Evolutionary conservation across 192 early-diverging fungal species (phyloP), one percentile per base, ranked within the genome.

Genomic region (Coemansia sp.): DNA sequence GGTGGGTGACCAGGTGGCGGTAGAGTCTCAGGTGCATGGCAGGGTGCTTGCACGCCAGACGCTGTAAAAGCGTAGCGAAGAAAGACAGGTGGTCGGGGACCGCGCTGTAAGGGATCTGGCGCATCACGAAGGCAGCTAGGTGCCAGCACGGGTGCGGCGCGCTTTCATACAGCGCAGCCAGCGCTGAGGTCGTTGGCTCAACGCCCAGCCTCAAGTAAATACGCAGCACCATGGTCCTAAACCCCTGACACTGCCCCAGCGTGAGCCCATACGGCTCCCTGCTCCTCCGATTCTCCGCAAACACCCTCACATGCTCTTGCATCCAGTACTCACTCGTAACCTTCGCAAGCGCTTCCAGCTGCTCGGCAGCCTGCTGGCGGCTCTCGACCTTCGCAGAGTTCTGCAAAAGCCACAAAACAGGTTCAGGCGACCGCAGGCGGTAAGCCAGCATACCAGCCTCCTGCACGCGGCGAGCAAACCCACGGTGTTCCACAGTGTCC

Each of bases 141-240:
- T 9, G 41, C 14, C 45, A 0, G 52, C 56, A 45, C 64, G 39
- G 2, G 41, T 9, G 41, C 41, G 41, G 2, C 2, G 17, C 2
- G 22, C 61, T 54, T 0, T 50, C 21, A 17, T 62, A 56, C n/a
- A 67, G 45, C 21, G 55, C 30, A 0, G 53, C 57, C n/a, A 74
- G 42, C 1, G 55, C 61, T 1, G 60, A 61, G 3, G 57, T 7
- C 8, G 71, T 22, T 1, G 71, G 71, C 27, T 53, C 47, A 2
- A 68, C 45, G 1, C 71, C 71, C 21, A 41, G 71, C 3, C 66
- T 51, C 34, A 74, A 25, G 37, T 60, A 64, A 37, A 58, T 61
- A 1, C 34, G 22, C 15, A 67, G 41, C 6, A 74, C 2, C 3
- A 42, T 37, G n/a, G 3, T 9, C 17, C 41, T 18, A 12, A 43